Conservation (phyloP, 805 yeast species). For the Wickerhamiella occidentalis region DNA sequence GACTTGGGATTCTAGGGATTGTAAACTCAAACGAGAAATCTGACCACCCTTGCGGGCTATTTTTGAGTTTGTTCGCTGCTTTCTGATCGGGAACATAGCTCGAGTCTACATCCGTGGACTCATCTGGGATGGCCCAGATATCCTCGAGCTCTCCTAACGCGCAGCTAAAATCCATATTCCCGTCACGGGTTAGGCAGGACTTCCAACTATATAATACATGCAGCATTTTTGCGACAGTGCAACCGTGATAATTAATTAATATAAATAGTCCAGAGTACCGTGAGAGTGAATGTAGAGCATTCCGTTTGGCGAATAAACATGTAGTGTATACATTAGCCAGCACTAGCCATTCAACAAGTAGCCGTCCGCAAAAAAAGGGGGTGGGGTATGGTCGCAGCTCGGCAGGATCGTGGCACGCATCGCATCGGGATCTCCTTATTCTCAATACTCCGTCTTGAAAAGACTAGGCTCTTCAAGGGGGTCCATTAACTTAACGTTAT, state of each 20-base stretch:
- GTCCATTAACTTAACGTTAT: slow-evolving; percentile 6
- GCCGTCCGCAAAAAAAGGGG: too few relatives aligned
- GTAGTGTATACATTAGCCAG: too few relatives aligned
- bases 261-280: background rate
- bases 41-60: background rate
- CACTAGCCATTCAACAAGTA: too few relatives aligned
- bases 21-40: background rate
- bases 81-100: background rate
- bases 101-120: background rate
- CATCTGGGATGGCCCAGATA: slow-evolving; percentile 1
- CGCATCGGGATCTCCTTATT: background rate
- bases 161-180: background rate
- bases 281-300: background rate
- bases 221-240: slow-evolving; percentile 1
- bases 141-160: background rate
- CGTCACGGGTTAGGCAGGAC: background rate
- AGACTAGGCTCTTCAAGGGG: slow-evolving; percentile 9
- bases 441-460: slow-evolving; percentile 1
- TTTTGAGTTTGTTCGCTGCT: background rate
- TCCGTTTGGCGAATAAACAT: too few relatives aligned
- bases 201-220: background rate
- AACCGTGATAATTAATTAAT: background rate
- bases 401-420: background rate
- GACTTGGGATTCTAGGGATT: background rate
- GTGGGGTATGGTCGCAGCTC: too few relatives aligned